Base-by-base conservation (phyloP, 306 rosid species). In the Cucurbita ficifolia region DNA sequence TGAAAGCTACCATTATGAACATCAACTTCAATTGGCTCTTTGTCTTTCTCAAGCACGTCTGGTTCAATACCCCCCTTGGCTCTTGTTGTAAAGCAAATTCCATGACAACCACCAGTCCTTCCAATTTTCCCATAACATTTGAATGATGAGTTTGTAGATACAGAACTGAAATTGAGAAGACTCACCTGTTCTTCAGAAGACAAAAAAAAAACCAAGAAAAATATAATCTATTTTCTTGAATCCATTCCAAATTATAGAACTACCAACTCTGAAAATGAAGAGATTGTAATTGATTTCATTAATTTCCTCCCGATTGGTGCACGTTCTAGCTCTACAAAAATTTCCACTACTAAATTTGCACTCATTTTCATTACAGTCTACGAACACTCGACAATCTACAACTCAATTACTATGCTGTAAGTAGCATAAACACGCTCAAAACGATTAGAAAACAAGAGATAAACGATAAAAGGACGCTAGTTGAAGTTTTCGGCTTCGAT, bases 1-100 rank as follows among this genome's bases (percentile, higher is more conserved):
- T 24, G 56, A 68, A 42, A 48, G 56, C 13, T 68, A 68, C 73
- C 57, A 22, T 46, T 24, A 13, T 68, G 42, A 13, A 48, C 56
- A 13, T 68, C 73, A 24, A 68, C 38, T 68, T 68, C 56, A 22
- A 46, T 46, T 7, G 73, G 73, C 56, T 68, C 73, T 68, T 46
- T 13, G 38, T 46, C 56, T 16, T 68, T 68, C 73, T 46, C 56
- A 45, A 68, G 19, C 22, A 68, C 56, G 16, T 68, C 73, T 68
- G 29, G 40, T 14, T 68, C 73, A 68, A 68, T 24, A 8, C 56
- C 73, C 22, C 38, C 56, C 73, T 68, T 68, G 73, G 73, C 73
- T 48, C 54, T 46, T 68, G 73, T 68, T 68, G 56, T 68, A 65
- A 65, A 6, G 72, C 18, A 65, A 45, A 13, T 68, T 68, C 73